Conservation (phyloP, 2,329 filamentous ascomycete species). For the Fusarium setosum region DNA sequence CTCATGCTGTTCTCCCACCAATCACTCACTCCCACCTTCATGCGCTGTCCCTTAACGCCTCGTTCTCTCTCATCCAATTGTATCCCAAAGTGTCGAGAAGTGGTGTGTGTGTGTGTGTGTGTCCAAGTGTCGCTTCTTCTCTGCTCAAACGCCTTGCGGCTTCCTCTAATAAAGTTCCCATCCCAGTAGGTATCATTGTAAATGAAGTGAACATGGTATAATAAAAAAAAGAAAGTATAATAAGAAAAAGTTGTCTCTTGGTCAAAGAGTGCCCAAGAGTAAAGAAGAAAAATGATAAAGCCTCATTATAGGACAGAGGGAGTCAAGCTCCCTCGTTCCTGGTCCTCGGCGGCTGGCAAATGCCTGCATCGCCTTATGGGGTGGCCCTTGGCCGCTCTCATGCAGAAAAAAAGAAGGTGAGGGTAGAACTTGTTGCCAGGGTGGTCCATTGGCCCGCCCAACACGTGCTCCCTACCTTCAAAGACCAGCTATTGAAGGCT, state of each 20-base stretch:
- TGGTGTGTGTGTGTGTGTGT: constrained; percentile 40
- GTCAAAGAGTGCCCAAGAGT: constrained; percentile 21
- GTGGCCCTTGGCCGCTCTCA: constrained; percentile 39
- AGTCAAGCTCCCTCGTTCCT: constrained; percentile 13
- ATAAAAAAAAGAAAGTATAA: constrained; percentile 39
- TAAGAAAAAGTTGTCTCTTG: constrained; percentile 43
- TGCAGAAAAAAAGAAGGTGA: constrained; percentile 36
- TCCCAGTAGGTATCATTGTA: constrained; percentile 49
- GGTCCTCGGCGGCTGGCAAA: constrained; percentile 46
- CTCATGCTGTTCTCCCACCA: constrained; percentile 22
- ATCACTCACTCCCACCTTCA: constrained; percentile 21
- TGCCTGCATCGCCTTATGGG: constrained; percentile 51
- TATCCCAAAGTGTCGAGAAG: constrained; percentile 41
- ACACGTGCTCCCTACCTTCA: constrained; percentile 42
- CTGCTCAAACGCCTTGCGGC: constrained; percentile 53
- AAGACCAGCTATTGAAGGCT: constrained; percentile 52
- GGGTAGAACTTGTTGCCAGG: constrained; percentile 25
- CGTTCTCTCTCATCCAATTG: constrained; percentile 28
- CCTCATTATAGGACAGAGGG: constrained; percentile 11
- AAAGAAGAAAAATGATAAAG: constrained; percentile 28
- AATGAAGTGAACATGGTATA: constrained; percentile 40
- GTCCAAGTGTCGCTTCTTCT: constrained; percentile 46
- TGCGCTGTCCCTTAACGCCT: constrained; percentile 35
- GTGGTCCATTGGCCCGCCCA: constrained; percentile 29
- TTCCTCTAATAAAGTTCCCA: constrained; percentile 50